Evolutionary conservation across 768 basidiomycete species (phyloP).

Genomic region (Tubosaeta brunneosetosa): DNA sequence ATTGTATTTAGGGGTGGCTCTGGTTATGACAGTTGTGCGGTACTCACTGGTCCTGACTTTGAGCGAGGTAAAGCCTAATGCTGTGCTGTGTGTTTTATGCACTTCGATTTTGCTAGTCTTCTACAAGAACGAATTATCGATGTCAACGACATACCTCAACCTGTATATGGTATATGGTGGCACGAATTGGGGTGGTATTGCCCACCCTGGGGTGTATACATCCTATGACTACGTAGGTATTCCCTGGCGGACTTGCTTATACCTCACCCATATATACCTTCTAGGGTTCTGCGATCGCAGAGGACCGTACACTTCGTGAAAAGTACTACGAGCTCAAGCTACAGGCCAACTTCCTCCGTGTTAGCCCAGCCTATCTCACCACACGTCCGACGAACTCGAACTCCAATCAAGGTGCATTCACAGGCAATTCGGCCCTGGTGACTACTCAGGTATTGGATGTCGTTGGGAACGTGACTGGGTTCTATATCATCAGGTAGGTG

Average conservation of each 20-base stretch:
- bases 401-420: slow-evolving; percentile 42
- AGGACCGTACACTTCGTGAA: slow-evolving; percentile 48
- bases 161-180: slow-evolving; percentile 61
- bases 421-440: slow-evolving; percentile 43
- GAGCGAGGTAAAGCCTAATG: slow-evolving; percentile 16
- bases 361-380: slow-evolving; percentile 48
- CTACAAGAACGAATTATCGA: slow-evolving; percentile 21
- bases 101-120: slow-evolving; percentile 9
- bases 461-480: slow-evolving; percentile 44
- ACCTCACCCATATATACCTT: not conserved
- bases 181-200: slow-evolving; percentile 57
- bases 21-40: slow-evolving; percentile 18
- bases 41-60: slow-evolving; percentile 22
- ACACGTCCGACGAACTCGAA: slow-evolving; percentile 40
- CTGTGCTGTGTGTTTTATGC: not conserved
- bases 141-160: slow-evolving; percentile 27
- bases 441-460: slow-evolving; percentile 47
- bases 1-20: slow-evolving; percentile 18
- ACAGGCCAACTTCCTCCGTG: slow-evolving; percentile 47
- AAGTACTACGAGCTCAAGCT: slow-evolving; percentile 52
- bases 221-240: slow-evolving; percentile 54
- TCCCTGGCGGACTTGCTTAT: not conserved
- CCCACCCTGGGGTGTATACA: slow-evolving; percentile 53
- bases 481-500: slow-evolving; percentile 35
- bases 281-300: slow-evolving; percentile 47